Base-by-base conservation (phyloP, 805 yeast species). In the Candida maris region DNA sequence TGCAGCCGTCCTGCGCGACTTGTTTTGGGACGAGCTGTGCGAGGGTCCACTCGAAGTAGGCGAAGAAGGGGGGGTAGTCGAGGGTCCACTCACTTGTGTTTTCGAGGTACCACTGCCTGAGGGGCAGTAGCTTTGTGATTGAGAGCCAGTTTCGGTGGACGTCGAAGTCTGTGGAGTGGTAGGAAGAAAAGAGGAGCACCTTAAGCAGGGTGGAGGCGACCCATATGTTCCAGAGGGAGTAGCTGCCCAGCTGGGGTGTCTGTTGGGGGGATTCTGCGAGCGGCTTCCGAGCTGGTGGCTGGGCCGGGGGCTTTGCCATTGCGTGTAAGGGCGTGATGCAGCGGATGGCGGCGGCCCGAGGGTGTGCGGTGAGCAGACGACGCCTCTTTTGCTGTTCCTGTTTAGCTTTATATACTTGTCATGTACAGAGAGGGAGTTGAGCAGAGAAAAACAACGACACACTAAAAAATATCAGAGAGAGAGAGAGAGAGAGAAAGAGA, bases 71-170 rank as follows among this genome's bases (percentile, higher is more conserved):
- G 8, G 99, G 98, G 62, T 91, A 93, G 59, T 93, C 98, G 27
- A 93, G 65, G 0, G 97, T 93, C 97, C 97, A 93, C 55, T 84
- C 88, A 30, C 77, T 74, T 0, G 86, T 77, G 31, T 68, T 60
- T 46, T 93, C 96, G 27, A 70, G 57, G 56, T 93, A 93, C 99
- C 99, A 93, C 37, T 82, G 57, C 12, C 63, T 62, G 13, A 89
- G 32, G 0, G 97, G 97, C 14, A 89, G 61, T 4, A 71, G 70
- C 49, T 79, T 64, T 1, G 97, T 91, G 33, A 93, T 81, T 0
- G 98, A 95, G 15, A 93, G 71, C 98, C 98, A 93, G 56, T 93
- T 93, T 40, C 98, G 68, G 60, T 93, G 98, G 17, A 93, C 98
- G 57, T 93, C 98, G 52, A 93, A 91, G 59, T 93, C 98, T 1